phyloP scores from a whole-genome alignment of 1,284 basidiomycete genomes.

The Sporisorium iseilematis-ciliati region DNA sequence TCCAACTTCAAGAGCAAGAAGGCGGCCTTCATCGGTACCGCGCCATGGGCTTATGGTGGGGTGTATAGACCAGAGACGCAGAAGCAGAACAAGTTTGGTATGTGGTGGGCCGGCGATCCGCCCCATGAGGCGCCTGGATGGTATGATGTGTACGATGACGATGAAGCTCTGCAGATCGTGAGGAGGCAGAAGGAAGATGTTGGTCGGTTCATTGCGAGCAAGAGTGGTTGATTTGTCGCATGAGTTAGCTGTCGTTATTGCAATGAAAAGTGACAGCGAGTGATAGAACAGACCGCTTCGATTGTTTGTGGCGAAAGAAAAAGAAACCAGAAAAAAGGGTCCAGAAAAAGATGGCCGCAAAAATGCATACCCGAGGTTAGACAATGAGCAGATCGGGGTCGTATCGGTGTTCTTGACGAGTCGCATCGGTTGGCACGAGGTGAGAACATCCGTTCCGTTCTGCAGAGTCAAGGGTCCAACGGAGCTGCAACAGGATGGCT shows the following conservation, averaged over 20 bases:
- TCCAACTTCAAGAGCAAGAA: constrained; percentile 25
- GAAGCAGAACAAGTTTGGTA: constrained; percentile 34
- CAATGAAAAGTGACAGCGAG: no score
- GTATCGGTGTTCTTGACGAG: not conserved
- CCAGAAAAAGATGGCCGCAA: not conserved
- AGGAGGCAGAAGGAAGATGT: constrained; percentile 20
- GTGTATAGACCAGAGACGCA: constrained; percentile 48
- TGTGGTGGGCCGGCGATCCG: constrained; percentile 45
- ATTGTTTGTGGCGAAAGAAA: not conserved
- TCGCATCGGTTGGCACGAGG: not conserved
- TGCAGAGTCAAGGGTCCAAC: not conserved
- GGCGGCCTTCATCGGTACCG: constrained; percentile 22
- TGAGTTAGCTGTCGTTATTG: no score
- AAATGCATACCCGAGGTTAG: not conserved
- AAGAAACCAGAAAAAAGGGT: not conserved
- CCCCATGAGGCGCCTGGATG: constrained; percentile 52
- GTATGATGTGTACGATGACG: constrained; percentile 54
- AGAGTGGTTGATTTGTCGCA: not conserved
- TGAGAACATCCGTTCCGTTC: not conserved
- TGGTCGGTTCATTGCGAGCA: constrained; percentile 14
- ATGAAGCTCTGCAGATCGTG: constrained; percentile 39
- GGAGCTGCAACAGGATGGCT: not conserved
- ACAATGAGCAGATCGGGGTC: not conserved
- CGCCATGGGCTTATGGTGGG: constrained; percentile 57
- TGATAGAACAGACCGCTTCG: no score